These are phyloP conservation scores for Hirsutella rhossiliensis DNA, from an alignment of 2,329 filamentous ascomycete species.

Conservation along the genomic window DNA sequence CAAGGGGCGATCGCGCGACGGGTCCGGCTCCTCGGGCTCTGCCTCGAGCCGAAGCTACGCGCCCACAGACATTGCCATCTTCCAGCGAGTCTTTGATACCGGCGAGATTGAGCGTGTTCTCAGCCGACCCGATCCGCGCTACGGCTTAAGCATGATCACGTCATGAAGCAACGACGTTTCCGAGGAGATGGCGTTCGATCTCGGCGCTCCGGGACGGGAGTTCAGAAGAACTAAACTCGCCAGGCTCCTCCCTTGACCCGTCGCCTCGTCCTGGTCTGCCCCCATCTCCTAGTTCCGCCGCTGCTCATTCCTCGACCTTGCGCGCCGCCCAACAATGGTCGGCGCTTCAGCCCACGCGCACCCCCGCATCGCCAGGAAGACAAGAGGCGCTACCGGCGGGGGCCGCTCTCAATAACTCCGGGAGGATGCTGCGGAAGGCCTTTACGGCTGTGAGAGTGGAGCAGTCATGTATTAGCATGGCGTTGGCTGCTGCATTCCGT, in stretches of 20 bases:
- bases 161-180: conserved; percentile 10
- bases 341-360: no score
- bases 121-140: conserved; percentile 40
- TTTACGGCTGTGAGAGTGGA: not conserved
- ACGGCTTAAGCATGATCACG: conserved; percentile 40
- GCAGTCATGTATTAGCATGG: conserved; percentile 1
- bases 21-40: conserved; percentile 15
- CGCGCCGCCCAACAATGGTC: no score
- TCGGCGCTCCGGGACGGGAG: not conserved
- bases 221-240: no score
- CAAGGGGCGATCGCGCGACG: conserved; percentile 21
- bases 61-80: conserved; percentile 38
- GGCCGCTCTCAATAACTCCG: not conserved
- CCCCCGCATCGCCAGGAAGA: not conserved
- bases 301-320: no score
- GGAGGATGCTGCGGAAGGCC: not conserved
- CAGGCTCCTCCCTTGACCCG: no score
- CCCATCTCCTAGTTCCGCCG: no score
- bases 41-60: conserved; percentile 15
- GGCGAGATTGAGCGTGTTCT: conserved; percentile 37
- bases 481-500: conserved; percentile 2
- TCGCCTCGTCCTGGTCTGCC: no score
- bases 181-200: not conserved
- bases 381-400: not conserved
- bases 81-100: conserved; percentile 37